Evolutionary conservation across 2,329 filamentous ascomycete species (phyloP), one percentile per base, ranked within the genome.

Genomic region (Kalaharituber pfeilii): DNA sequence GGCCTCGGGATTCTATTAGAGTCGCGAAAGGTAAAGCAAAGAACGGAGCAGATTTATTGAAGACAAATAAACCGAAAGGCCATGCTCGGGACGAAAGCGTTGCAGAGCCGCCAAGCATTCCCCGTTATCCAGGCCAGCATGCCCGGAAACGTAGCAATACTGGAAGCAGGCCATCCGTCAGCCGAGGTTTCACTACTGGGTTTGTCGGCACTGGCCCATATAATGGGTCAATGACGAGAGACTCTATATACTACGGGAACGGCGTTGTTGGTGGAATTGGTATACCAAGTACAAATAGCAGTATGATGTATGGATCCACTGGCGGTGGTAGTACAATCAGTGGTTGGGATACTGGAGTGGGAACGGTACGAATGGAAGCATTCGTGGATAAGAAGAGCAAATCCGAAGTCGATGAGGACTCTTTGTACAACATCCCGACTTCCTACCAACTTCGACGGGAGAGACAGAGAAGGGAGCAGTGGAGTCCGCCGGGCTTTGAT

Each of bases 361-460:
- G 88, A 1, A 96, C 88, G 1, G 80, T 96, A 49, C 80, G 91
- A 26, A 96, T 98, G 89, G 89, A 96, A 68, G 91, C 91, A 0
- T 98, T 96, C 67, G 93, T 98, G 61, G 70, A 71, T 29, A 66
- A 67, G 9, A 65, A 68, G 25, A 60, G 54, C 49, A 55, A 53
- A 44, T 54, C 59, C 27, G 57, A 53, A 29, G 54, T 56, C 52
- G 62, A 61, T 49, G 60, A 59, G 3, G 62, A 61, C 27, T 59
- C 61, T 24, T 58, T 61, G 51, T 62, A 36, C 29, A 54, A 53
- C 42, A 55, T 54, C 8, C 55, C 58, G 27, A 58, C 56, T 20
- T 59, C 58, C 24, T 64, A 63, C 50, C 61, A 56, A 18, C 47
- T 59, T 6, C 56, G 60, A 25, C 45, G 62, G 39, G 57, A 58